A percentile compares a stretch with the other conserved stretches of the same genome.
phyloP scores from a whole-genome alignment of 768 basidiomycete genomes.

The Lactarius indigo region DNA sequence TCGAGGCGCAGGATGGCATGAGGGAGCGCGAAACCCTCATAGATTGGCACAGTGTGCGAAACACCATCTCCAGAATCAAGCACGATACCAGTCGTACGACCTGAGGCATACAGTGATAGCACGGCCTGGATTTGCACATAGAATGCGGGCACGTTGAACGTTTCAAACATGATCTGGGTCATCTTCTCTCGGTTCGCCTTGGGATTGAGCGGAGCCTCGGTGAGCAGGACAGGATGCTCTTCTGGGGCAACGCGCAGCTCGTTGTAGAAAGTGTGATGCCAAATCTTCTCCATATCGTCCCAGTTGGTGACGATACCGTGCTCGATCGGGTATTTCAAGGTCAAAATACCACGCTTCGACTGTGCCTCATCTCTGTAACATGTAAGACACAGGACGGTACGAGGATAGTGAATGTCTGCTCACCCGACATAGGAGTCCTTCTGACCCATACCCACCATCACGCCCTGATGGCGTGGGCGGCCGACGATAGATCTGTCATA shows the following conservation, averaged over 20 bases:
- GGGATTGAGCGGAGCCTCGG: conserved; percentile 71
- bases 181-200: conserved; percentile 73
- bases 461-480: conserved; percentile 90
- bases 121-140: conserved; percentile 75
- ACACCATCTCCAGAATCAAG: conserved; percentile 97
- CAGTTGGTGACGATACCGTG: conserved; percentile 97
- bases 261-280: conserved; percentile 95
- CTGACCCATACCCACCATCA: conserved; percentile 97
- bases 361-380: conserved; percentile 77
- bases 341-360: conserved; percentile 92
- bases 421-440: conserved; percentile 97
- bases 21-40: conserved; percentile 90
- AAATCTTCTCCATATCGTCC: conserved; percentile 99
- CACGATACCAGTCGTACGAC: conserved; percentile 93
- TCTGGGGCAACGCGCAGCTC: conserved; percentile 76
- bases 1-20: conserved; percentile 93
- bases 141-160: conserved; percentile 72
- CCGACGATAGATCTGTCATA: conserved; percentile 79
- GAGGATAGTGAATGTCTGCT: conserved; percentile 28
- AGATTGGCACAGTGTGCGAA: conserved; percentile 93
- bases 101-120: conserved; percentile 82
- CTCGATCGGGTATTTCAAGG: conserved; percentile 90
- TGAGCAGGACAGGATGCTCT: conserved; percentile 69
- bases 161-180: conserved; percentile 81
- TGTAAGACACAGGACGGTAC: conserved; percentile 19